phyloP scores from a whole-genome alignment of 192 early-diverging fungal genomes.

The Mortierella hygrophila region DNA sequence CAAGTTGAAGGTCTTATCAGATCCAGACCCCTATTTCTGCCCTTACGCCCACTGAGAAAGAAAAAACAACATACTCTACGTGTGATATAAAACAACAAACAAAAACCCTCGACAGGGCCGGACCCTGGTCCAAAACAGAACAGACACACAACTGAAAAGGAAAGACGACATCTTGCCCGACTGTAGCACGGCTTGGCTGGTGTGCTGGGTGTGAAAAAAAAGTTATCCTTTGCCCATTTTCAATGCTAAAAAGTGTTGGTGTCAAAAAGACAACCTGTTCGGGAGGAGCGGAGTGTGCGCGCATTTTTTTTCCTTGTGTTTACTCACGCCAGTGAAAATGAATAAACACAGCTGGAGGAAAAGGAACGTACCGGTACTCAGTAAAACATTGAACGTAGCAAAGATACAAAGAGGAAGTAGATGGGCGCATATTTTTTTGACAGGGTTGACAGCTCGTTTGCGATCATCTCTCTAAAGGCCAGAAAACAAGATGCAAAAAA shows the following conservation, averaged over 20 bases:
- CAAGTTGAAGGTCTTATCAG: background rate
- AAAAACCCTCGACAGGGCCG: background rate
- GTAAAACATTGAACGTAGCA: background rate
- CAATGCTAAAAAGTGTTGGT: constrained; percentile 8
- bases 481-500: background rate
- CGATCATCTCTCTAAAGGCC: background rate
- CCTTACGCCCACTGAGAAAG: background rate
- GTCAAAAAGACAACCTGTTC: background rate
- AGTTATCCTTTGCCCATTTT: too few relatives aligned
- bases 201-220: constrained; percentile 2
- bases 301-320: background rate
- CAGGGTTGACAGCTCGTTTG: background rate
- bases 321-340: background rate
- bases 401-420: background rate
- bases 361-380: background rate
- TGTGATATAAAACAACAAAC: background rate
- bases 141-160: background rate
- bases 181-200: background rate
- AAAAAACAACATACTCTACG: background rate
- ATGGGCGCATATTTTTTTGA: background rate
- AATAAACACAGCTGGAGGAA: background rate
- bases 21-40: background rate
- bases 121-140: background rate
- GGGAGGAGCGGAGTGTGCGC: background rate
- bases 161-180: background rate